Conservation (phyloP, 805 yeast species). For the Barnettozyma salicaria region DNA sequence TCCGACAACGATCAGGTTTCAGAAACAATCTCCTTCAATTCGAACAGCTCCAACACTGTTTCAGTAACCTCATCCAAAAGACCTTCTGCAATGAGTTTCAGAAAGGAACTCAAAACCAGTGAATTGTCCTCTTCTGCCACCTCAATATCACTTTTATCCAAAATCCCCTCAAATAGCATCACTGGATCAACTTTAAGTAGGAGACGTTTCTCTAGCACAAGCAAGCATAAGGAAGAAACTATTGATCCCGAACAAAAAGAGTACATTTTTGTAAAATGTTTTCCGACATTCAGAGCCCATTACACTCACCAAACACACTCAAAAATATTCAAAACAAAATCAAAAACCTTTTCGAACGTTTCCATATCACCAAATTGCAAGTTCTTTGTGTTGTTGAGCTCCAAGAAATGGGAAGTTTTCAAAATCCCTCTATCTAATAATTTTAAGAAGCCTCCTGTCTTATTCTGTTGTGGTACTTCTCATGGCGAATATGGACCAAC, state of each 20-base stretch:
- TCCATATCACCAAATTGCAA: constrained; percentile 60
- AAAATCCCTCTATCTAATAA: constrained; percentile 34
- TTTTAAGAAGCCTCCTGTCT: constrained; percentile 42
- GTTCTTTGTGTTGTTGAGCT: constrained; percentile 58
- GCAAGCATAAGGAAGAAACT: constrained; percentile 3
- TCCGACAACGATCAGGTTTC: constrained; percentile 1
- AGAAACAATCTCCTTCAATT: constrained; percentile 1
- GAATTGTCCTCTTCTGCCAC: not conserved
- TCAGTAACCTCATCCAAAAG: constrained; percentile 1
- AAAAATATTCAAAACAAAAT: constrained; percentile 40
- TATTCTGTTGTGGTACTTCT: constrained; percentile 62
- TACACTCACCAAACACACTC: constrained; percentile 49
- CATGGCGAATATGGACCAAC: constrained; percentile 61
- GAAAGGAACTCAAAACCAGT: not conserved
- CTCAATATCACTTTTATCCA: constrained; percentile 7
- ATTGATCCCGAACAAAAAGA: constrained; percentile 42
- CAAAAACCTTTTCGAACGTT: constrained; percentile 47
- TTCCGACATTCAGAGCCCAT: constrained; percentile 71
- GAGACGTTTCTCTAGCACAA: not conserved
- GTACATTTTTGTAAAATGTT: constrained; percentile 65
- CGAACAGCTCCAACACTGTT: constrained; percentile 1
- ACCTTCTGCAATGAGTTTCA: not conserved
- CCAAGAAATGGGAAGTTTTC: constrained; percentile 70
- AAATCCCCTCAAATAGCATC: constrained; percentile 6
- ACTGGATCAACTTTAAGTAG: not conserved